Evolutionary conservation across 1,284 basidiomycete species (phyloP).

Genomic region (Schizophyllum amplum): DNA sequence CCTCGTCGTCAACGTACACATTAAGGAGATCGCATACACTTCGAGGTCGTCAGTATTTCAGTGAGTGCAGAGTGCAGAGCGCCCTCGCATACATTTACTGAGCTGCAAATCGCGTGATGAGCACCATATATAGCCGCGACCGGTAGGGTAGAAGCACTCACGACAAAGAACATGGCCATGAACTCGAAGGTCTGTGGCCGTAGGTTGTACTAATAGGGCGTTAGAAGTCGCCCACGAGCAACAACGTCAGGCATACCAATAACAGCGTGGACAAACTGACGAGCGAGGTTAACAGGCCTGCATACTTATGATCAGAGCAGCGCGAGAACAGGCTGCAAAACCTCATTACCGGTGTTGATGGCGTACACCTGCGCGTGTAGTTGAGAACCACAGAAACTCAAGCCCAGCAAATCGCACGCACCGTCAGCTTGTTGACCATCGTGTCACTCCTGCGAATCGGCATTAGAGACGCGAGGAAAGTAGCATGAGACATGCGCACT

Average conservation of each 20-base stretch:
- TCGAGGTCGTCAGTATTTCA: neutral
- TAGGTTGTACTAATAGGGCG: slow-evolving; percentile 17
- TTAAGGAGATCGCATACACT: slow-evolving; percentile 24
- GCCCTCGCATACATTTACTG: no score
- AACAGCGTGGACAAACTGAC: slow-evolving; percentile 21
- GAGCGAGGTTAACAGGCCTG: slow-evolving; percentile 11
- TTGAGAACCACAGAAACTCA: no score
- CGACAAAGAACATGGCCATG: slow-evolving; percentile 22
- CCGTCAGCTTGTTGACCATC: slow-evolving; percentile 37
- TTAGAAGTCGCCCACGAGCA: neutral
- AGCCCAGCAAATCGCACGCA: slow-evolving; percentile 10
- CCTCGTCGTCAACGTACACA: slow-evolving; percentile 34
- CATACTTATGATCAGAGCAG: neutral
- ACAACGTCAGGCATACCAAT: slow-evolving; percentile 15
- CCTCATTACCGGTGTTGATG: slow-evolving; percentile 27
- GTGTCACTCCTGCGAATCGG: slow-evolving; percentile 33
- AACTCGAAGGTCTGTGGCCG: slow-evolving; percentile 19
- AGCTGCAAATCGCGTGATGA: no score
- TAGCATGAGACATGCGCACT: slow-evolving; percentile 21
- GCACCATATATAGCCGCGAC: no score
- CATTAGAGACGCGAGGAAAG: neutral
- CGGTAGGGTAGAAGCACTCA: slow-evolving; percentile 19
- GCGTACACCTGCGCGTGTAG: slow-evolving; percentile 25
- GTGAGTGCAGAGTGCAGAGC: neutral
- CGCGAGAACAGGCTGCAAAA: neutral